Percentiles rank a stretch among this genome's conserved stretches.
phyloP scores from a whole-genome alignment of 2,329 filamentous ascomycete genomes.

The Colletotrichum tamarilloi region DNA sequence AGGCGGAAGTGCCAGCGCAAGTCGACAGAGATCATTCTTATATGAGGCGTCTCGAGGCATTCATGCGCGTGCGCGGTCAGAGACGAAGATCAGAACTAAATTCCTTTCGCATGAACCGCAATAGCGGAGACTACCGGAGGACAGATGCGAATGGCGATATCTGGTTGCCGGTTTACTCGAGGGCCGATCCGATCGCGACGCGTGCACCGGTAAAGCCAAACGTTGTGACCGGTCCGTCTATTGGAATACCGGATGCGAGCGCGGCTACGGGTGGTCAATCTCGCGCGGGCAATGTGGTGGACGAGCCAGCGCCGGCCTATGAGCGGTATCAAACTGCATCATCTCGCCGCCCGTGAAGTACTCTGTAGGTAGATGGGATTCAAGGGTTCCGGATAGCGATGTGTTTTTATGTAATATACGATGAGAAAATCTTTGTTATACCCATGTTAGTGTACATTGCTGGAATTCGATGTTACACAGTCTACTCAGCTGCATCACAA shows the following conservation, averaged over 20 bases:
- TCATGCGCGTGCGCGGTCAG: neutral
- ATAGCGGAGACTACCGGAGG: neutral
- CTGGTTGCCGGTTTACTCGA: slow-evolving; percentile 22
- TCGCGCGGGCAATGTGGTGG: neutral
- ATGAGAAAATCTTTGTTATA: neutral
- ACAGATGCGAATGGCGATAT: slow-evolving; percentile 6
- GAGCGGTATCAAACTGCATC: neutral
- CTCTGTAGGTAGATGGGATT: neutral
- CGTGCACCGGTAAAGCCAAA: neutral
- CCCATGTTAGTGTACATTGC: neutral
- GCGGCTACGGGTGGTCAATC: neutral
- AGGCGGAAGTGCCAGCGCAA: neutral
- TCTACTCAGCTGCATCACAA: too few relatives aligned
- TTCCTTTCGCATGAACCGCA: neutral
- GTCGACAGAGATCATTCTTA: neutral
- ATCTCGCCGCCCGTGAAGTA: neutral
- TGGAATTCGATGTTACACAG: too few relatives aligned
- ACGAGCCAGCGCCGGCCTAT: neutral
- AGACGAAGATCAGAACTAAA: neutral
- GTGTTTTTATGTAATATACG: neutral
- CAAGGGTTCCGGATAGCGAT: neutral
- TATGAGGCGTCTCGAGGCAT: neutral
- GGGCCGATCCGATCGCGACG: slow-evolving; percentile 14
- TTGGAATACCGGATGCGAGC: neutral
- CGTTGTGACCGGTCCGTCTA: neutral